Conservation (phyloP, 129 eudicot species). For the Apium graveolens region DNA sequence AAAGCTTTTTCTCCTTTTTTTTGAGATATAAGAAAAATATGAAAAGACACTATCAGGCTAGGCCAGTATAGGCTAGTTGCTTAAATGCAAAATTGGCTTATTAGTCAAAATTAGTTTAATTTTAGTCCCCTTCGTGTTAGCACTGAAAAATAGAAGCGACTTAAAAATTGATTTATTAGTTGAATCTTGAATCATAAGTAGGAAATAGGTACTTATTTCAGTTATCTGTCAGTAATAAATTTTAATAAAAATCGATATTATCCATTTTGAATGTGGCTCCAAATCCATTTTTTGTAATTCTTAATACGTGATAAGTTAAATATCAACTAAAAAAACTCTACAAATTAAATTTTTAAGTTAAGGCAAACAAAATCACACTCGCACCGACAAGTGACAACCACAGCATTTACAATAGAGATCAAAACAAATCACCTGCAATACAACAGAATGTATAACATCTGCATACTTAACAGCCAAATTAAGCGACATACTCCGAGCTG, state of each 20-base stretch:
- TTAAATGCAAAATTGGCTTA: too few species aligned
- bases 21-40: too few species aligned
- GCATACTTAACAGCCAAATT: conserved; percentile 94
- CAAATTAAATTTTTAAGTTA: too few species aligned
- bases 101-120: background rate
- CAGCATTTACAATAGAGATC: background rate
- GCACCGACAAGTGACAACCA: background rate
- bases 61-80: background rate
- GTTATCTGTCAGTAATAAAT: background rate
- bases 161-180: background rate
- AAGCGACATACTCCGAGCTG: conserved; percentile 88
- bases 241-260: too few species aligned
- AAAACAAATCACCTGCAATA: conserved; percentile 57
- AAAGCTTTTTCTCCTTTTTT: too few species aligned
- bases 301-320: background rate
- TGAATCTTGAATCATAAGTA: background rate
- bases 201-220: background rate
- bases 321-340: too few species aligned
- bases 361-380: background rate
- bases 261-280: background rate
- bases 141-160: background rate
- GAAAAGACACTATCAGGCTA: background rate
- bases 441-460: conserved; percentile 65
- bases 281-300: background rate
- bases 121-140: background rate